Percentiles rank a stretch among this genome's conserved stretches.
These are phyloP conservation scores for Mortierella sp. DNA, from an alignment of 371 early-diverging fungal species.

Conservation along the genomic window DNA sequence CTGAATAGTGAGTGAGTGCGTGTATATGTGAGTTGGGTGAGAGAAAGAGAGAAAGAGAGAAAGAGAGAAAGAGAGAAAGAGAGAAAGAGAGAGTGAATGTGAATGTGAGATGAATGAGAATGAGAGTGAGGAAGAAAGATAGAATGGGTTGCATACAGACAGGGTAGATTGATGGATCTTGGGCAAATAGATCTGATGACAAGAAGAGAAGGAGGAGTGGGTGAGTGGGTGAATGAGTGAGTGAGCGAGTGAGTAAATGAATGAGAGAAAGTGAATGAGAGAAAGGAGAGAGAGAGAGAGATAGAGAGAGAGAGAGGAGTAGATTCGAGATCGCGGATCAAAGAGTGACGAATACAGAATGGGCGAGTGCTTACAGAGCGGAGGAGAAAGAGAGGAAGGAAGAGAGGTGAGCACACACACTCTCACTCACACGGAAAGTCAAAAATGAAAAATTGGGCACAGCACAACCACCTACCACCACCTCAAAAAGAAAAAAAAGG, in stretches of 20 bases:
- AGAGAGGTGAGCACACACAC: background rate
- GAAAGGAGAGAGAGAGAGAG: too few species aligned
- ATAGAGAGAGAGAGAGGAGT: too few species aligned
- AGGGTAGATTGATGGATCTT: background rate
- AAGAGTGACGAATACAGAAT: too few species aligned
- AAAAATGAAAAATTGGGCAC: slow-evolving; percentile 11
- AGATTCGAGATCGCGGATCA: too few species aligned
- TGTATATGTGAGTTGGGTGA: background rate
- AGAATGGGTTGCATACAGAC: background rate
- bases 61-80: background rate
- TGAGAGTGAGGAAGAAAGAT: too few species aligned
- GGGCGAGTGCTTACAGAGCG: background rate
- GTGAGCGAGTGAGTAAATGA: background rate
- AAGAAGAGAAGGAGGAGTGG: background rate
- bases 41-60: background rate
- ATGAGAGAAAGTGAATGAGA: background rate
- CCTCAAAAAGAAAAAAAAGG: background rate
- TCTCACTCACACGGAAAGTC: background rate
- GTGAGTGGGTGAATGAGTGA: background rate
- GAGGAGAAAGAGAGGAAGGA: background rate
- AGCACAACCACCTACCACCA: background rate
- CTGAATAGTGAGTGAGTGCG: background rate
- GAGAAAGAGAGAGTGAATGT: background rate
- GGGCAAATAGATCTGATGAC: background rate
- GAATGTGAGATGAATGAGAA: background rate